A percentile compares a stretch with the other conserved stretches of the same genome.
phyloP scores from a whole-genome alignment of 2,329 filamentous ascomycete genomes.

The Hypoxylon sp. region DNA sequence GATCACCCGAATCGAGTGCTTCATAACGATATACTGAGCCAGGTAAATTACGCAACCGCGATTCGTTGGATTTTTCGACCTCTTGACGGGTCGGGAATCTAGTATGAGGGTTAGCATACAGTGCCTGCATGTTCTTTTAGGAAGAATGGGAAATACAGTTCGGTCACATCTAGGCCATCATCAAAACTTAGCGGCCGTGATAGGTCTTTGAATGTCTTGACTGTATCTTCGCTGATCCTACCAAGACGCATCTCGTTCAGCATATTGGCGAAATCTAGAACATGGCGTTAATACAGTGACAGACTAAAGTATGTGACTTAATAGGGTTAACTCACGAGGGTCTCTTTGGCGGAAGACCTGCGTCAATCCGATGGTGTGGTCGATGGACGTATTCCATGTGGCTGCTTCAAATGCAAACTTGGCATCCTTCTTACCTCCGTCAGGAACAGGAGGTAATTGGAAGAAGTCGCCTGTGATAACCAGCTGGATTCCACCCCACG shows the following conservation, averaged over 20 bases:
- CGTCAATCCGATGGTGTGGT: slow-evolving; percentile 94
- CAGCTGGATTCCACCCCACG: slow-evolving; percentile 96
- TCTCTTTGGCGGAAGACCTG: slow-evolving; percentile 98
- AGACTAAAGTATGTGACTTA: not conserved
- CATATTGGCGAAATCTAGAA: slow-evolving; percentile 86
- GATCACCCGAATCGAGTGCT: slow-evolving; percentile 82
- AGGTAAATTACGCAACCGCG: slow-evolving; percentile 77
- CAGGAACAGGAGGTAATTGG: slow-evolving; percentile 93
- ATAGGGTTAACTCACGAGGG: slow-evolving; percentile 61
- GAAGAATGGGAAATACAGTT: slow-evolving; percentile 68
- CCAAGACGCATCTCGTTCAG: slow-evolving; percentile 98
- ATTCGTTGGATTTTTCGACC: slow-evolving; percentile 87
- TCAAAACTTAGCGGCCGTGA: slow-evolving; percentile 77
- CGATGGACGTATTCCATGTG: slow-evolving; percentile 92
- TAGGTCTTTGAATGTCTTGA: slow-evolving; percentile 80
- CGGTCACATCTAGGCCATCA: slow-evolving; percentile 84
- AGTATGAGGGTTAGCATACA: slow-evolving; percentile 26
- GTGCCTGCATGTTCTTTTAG: slow-evolving; percentile 43
- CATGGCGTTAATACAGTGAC: slow-evolving; percentile 38
- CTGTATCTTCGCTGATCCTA: slow-evolving; percentile 79
- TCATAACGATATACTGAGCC: slow-evolving; percentile 77
- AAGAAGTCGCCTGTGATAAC: slow-evolving; percentile 98
- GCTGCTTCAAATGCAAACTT: slow-evolving; percentile 95
- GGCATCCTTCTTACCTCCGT: slow-evolving; percentile 72
- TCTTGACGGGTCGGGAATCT: slow-evolving; percentile 90